These are phyloP conservation scores for Syzygium syzygioides DNA, from an alignment of 441 rosid genomes.

Conservation along the genomic window DNA sequence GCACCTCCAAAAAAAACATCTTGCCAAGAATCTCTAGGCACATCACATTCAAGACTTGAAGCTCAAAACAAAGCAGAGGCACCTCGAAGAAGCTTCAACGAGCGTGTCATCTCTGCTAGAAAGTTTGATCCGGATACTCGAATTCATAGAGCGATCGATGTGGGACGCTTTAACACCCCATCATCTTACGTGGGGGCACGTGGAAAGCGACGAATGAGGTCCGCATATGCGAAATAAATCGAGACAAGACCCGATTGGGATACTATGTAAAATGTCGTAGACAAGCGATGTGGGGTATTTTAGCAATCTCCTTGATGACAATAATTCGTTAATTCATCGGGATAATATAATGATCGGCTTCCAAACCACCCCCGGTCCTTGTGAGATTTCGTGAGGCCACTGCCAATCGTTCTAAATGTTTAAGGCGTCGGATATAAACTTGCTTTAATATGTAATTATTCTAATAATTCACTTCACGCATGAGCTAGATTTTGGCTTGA, in stretches of 20 bases:
- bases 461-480: too few relatives aligned
- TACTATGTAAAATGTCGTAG: neutral
- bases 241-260: neutral
- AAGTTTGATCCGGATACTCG: neutral
- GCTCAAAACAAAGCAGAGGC: neutral
- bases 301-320: neutral
- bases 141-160: neutral
- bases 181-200: neutral
- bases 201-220: neutral
- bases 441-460: too few relatives aligned
- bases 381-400: neutral
- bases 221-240: neutral
- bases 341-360: neutral
- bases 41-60: neutral
- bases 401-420: too few relatives aligned
- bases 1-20: neutral
- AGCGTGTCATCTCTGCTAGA: fast-evolving
- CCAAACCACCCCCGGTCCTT: neutral
- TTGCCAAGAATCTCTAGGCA: neutral
- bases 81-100: neutral
- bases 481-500: too few relatives aligned
- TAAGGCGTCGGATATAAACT: too few relatives aligned
- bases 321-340: neutral
- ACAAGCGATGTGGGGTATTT: neutral
- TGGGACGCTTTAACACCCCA: neutral